Evolutionary conservation across 2,329 filamentous ascomycete species (phyloP), one percentile per base, ranked within the genome.

Genomic region (Cladosporium sp.): DNA sequence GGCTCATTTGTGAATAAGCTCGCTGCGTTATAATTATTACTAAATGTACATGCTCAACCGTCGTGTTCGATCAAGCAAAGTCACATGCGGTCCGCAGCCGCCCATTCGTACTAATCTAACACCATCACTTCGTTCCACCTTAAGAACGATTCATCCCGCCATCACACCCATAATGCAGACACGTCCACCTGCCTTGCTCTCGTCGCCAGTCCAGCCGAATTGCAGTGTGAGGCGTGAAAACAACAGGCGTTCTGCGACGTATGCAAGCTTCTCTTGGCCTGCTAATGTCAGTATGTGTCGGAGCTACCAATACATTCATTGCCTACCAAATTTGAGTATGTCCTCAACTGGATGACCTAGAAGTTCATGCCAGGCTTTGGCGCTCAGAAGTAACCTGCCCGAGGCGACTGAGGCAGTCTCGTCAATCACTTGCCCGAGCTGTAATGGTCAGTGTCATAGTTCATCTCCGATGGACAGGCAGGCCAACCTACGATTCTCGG

Each of bases 371-470:
- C 86, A 89, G 0, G 86, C 86, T 2, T 76, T 65, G 18, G 81
- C 76, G 5, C 80, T 82, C 76, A 87, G 83, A 21, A 87, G 75
- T 2, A 88, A 75, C 73, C 86, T 87, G 0, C 82, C 83, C 1
- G 79, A 72, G 1, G 74, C 71, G 10, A 88, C 79, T 36, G 78
- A 79, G 5, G 84, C 86, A 0, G 85, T 88, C 73, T 89, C 87
- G 66, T 89, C 81, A 58, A 82, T 70, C 6, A 83, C 66, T 43
- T 76, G 74, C 5, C 79, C 79, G 30, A 83, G 70, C 78, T 79
- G 48, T 4, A 49, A 5, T 7, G 7, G 49, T 63, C 60, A 63
- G 60, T 36, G 49, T 23, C 25, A n/a, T n/a, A 16, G 2, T 8
- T 28, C 56, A 43, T 48, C 1, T 26, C 23, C 13, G 4, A 21